phyloP scores from a whole-genome alignment of 1,139 yeast genomes.

The Taphrina wiesneri region DNA sequence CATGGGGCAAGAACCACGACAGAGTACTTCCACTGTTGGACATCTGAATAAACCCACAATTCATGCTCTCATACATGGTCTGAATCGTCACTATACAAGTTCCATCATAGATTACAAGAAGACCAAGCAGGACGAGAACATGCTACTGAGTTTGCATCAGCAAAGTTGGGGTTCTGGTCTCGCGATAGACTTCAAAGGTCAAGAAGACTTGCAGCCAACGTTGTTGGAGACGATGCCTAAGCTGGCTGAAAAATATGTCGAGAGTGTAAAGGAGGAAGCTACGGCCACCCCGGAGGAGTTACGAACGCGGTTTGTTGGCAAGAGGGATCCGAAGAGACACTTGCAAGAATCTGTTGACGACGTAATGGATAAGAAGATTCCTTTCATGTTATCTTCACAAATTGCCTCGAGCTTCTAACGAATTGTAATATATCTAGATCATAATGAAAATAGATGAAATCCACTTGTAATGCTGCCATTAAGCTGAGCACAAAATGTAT shows the following conservation, averaged over 20 bases:
- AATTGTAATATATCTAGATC: neutral
- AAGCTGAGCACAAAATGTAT: no score
- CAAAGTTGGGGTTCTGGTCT: conserved; percentile 96
- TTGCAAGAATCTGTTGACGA: conserved; percentile 83
- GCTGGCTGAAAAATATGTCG: conserved; percentile 86
- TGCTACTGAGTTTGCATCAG: conserved; percentile 92
- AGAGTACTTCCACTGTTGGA: conserved; percentile 93
- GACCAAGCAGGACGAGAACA: conserved; percentile 87
- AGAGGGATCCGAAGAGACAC: conserved; percentile 98
- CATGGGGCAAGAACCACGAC: conserved; percentile 98
- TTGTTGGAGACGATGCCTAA: conserved; percentile 79
- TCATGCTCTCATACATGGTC: conserved; percentile 94
- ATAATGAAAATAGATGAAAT: neutral
- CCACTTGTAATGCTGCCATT: no score
- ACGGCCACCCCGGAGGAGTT: conserved; percentile 84
- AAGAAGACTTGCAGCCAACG: conserved; percentile 72
- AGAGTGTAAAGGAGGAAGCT: conserved; percentile 88
- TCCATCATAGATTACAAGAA: conserved; percentile 92
- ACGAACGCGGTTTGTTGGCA: conserved; percentile 94
- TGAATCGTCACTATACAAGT: conserved; percentile 95
- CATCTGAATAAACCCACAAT: conserved; percentile 96
- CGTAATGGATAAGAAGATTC: conserved; percentile 85
- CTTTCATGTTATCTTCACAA: conserved; percentile 80
- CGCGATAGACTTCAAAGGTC: conserved; percentile 74
- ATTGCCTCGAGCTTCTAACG: conserved; percentile 60